Evolutionary conservation across 495 filamentous ascomycete genomes (phyloP), one percentile per base, ranked within the genome.

Genomic region (Penicillium egyptiacum): DNA sequence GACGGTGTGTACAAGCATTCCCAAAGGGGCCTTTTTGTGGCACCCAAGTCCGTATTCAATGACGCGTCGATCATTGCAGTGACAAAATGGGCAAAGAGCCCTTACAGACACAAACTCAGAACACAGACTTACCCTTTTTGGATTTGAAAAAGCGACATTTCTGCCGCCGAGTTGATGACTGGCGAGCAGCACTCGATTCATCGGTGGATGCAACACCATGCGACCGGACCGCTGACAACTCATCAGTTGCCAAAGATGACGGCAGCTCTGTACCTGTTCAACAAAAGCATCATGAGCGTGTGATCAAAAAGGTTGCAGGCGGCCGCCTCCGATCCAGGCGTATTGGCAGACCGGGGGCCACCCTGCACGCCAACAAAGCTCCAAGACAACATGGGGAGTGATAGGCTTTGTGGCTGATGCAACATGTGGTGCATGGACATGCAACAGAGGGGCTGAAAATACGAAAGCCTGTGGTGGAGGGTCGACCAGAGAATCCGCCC

Each of bases 301-400:
- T 74, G 69, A 74, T 67, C 71, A 65, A 57, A 70, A 65, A 65
- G 57, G 62, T 63, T 72, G 57, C 68, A 69, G 65, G 56, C 66
- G 66, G 64, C 54, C 41, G 43, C 57, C 64, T 57, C 61, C 57
- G 53, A 50, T 50, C 39, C 62, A 59, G 61, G 44, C 30, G 37
- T 16, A 30, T 43, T 49, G 49, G 50, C 26, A 19, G 52, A 17
- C 54, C 56, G 37, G 41, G 41, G 48, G 45, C 58, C 49, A 58
- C 49, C 40, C 46, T 40, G 20, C 23, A 61, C 45, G 45, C 59
- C 53, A 60, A 47, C 42, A n/a, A 44, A 50, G 55, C 48, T 30
- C 42, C 40, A 17, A 40, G 31, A 57, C 28, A 30, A 43, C 46
- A 14, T 39, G 41, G 50, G 37, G 14, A 20, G 26, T 55, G 54